Evolutionary conservation across 805 yeast genomes (phyloP).

Genomic region (Wickerhamiella nectarea): DNA sequence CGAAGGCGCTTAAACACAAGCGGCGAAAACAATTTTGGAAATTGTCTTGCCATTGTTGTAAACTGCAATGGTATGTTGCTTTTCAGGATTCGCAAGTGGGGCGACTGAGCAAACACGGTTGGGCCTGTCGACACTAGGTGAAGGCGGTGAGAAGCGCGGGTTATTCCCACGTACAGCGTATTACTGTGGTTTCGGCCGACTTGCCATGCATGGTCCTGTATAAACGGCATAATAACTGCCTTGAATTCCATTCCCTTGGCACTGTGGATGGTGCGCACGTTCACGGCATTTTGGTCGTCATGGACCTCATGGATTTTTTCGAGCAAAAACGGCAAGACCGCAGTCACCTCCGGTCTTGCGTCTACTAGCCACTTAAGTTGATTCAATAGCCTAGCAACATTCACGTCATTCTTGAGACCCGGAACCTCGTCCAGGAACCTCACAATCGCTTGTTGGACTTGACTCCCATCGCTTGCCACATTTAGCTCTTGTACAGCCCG

Average conservation of each 20-base stretch:
- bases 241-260: constrained; percentile 97
- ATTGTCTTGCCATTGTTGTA: not conserved
- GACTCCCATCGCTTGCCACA: not conserved
- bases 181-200: not conserved
- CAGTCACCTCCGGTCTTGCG: no score
- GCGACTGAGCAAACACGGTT: not conserved
- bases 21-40: constrained; percentile 1
- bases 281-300: constrained; percentile 22
- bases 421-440: not conserved
- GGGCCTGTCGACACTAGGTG: not conserved
- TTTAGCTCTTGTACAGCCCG: not conserved
- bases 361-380: not conserved
- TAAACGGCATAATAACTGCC: constrained; percentile 40
- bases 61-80: not conserved
- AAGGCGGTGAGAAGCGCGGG: constrained; percentile 1
- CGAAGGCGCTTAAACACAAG: not conserved
- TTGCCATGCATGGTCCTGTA: not conserved
- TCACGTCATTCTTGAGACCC: not conserved
- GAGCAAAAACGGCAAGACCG: not conserved
- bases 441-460: not conserved
- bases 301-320: not conserved
- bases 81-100: not conserved
- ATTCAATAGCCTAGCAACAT: no score
- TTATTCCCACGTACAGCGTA: constrained; percentile 4
- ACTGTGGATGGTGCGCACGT: constrained; percentile 75